Evolutionary conservation across 441 rosid genomes (phyloP), one percentile per base, ranked within the genome.

Genomic region (Adansonia grandidieri): DNA sequence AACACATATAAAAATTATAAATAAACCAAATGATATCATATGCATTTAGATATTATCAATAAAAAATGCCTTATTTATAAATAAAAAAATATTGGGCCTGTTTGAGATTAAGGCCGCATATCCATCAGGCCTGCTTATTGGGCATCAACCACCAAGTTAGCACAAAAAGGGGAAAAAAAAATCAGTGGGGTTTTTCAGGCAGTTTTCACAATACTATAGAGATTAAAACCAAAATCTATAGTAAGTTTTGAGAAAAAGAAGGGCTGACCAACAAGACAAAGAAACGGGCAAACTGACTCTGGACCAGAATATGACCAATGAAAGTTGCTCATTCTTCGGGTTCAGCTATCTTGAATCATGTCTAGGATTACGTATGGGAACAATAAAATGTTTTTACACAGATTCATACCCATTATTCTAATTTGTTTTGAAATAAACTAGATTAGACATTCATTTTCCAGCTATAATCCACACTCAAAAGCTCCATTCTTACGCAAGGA

Each of bases 71-170:
- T 3, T 54, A 4, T 4, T 54, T 54, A 19, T 37, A 15, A 66
- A 67, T 45, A 57, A 73, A 76, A 75, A 79, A 72, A 69, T 62
- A 73, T 50, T 73, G 63, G 73, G 81, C 82, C 83, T 73, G 83
- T 79, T 5, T 77, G 71, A 51, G 76, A 81, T 78, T 83, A 83
- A 85, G 76, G 67, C 74, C 22, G 9, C 0, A 76, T 68, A 72
- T 77, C 82, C 71, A 53, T 64, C 60, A 60, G 17, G 37, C 40
- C 56, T 67, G 71, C 65, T 77, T 77, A 50, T 62, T 75, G 81
- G 50, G 60, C 78, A 81, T 32, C 70, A 75, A 53, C 79, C 67
- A 79, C 65, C 28, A 44, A 74, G 79, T 53, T 62, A 62, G 76
- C 71, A 85, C 56, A 81, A 71, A 64, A 1, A 56, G 6, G 22